phyloP scores from a whole-genome alignment of 2,329 filamentous ascomycete genomes.

The Fusarium poae region DNA sequence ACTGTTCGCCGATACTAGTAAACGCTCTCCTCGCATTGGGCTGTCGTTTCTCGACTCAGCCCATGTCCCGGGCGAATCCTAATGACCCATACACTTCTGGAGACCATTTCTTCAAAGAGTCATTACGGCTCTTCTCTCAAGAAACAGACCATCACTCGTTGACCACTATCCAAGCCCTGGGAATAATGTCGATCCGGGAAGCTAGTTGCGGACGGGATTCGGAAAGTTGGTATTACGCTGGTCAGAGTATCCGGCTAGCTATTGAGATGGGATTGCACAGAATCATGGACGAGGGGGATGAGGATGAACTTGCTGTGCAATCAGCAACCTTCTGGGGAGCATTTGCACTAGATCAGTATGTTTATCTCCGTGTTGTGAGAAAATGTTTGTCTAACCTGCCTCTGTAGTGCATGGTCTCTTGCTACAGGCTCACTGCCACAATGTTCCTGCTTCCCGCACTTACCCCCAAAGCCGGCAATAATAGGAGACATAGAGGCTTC shows the following conservation, averaged over 20 bases:
- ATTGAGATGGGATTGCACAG: slow-evolving; percentile 79
- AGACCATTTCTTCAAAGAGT: slow-evolving; percentile 80
- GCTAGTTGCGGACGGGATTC: slow-evolving; percentile 79
- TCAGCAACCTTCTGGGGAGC: slow-evolving; percentile 73
- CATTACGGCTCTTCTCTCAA: slow-evolving; percentile 69
- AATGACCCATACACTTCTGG: slow-evolving; percentile 74
- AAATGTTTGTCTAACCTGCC: slow-evolving; percentile 37
- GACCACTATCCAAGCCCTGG: slow-evolving; percentile 80
- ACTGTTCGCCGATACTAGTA: slow-evolving; percentile 75
- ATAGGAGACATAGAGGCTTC: slow-evolving; percentile 72
- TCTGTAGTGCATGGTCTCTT: slow-evolving; percentile 71
- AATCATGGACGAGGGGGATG: slow-evolving; percentile 61
- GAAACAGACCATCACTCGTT: slow-evolving; percentile 71
- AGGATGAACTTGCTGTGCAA: slow-evolving; percentile 70
- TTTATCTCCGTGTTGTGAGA: slow-evolving; percentile 16
- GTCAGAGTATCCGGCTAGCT: slow-evolving; percentile 78
- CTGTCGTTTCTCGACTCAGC: slow-evolving; percentile 76
- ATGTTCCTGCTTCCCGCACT: slow-evolving; percentile 67
- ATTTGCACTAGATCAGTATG: slow-evolving; percentile 73
- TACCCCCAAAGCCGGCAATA: slow-evolving; percentile 71
- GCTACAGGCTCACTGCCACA: slow-evolving; percentile 72
- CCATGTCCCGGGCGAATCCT: slow-evolving; percentile 72
- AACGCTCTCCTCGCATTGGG: slow-evolving; percentile 75
- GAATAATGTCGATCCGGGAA: slow-evolving; percentile 81
- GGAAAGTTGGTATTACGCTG: slow-evolving; percentile 78